Evolutionary conservation across 331 rosid genomes (phyloP).

Genomic region (Arachis monticola): DNA sequence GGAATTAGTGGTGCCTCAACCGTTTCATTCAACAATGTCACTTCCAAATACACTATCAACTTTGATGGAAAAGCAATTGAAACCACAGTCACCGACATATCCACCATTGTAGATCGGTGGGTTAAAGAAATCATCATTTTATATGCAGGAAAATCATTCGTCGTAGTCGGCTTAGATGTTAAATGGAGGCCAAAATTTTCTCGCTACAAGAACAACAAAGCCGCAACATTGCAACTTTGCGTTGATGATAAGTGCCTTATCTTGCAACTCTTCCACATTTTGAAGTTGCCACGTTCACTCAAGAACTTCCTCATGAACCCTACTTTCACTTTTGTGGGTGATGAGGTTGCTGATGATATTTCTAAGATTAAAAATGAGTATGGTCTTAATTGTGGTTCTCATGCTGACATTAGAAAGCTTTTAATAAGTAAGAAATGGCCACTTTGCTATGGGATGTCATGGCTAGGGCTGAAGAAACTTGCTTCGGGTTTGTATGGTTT

Average conservation of each 20-base stretch:
- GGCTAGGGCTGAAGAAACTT: slow-evolving; percentile 21
- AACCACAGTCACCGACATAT: slow-evolving; percentile 32
- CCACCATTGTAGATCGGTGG: slow-evolving; percentile 17
- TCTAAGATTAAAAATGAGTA: slow-evolving; percentile 19
- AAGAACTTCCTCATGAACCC: slow-evolving; percentile 2
- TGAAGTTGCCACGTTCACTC: neutral
- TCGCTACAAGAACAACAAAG: neutral
- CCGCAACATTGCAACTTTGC: slow-evolving; percentile 32
- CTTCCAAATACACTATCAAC: neutral
- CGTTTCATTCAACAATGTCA: neutral
- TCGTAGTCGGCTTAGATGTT: slow-evolving; percentile 34
- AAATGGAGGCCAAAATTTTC: slow-evolving; percentile 11
- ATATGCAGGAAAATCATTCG: neutral
- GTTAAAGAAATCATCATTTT: slow-evolving; percentile 1
- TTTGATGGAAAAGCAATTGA: neutral
- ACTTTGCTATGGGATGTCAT: neutral
- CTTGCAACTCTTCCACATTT: neutral
- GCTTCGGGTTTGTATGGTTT: neutral
- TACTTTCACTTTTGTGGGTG: slow-evolving; percentile 21
- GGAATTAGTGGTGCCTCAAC: neutral
- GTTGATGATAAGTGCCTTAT: slow-evolving; percentile 32
- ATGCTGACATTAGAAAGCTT: neutral
- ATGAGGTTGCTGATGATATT: slow-evolving; percentile 8
- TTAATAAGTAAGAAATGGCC: neutral
- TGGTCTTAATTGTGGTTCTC: neutral